Evolutionary conservation across 768 basidiomycete species (phyloP), one percentile per base, ranked within the genome.

Genomic region (Pulveroboletus sp.): DNA sequence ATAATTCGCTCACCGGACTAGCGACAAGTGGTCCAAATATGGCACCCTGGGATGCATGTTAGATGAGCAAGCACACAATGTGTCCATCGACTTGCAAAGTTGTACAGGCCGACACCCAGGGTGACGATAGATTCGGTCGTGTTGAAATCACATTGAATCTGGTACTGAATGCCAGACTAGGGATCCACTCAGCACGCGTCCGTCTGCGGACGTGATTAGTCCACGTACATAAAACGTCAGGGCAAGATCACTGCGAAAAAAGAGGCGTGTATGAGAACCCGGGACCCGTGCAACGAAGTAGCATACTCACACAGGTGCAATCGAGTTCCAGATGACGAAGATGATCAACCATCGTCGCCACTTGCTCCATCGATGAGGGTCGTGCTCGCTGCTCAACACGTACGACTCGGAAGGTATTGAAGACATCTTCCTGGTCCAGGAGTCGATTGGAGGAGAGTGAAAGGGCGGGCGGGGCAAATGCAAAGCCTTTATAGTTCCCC

Each of bases 301-400:
- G 24, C 40, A 15, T 12, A 49, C 65, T 44, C n/a, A 65, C 65
- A 66, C 55, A 11, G 65, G 65, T 28, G 66, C 65, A 17, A 67
- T 65, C 14, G 52, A 49, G 31, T 65, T 59, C 63, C 60, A 67
- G 39, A 66, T 45, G 15, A 66, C 59, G 28, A 67, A 53, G n/a
- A 49, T 43, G 28, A 67, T 65, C 49, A 52, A 46, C 56, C 65
- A 67, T 28, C 64, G 58, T 11, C 57, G 55, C 58, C 43, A 55
- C 41, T 63, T 67, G 57, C 47, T 59, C 65, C 64, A 65, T 42
- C 58, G 57, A 33, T 46, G 64, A 44, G 64, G 64, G 44, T 65
- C 52, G 47, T 55, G 59, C 43, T 59, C 59, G 15, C 52, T 52
- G 31, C 50, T 57, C 45, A 63, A 39, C 41, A 47, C 3, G 15